Evolutionary conservation across 805 yeast species (phyloP).

Genomic region (Hermanozyma aechmeae): DNA sequence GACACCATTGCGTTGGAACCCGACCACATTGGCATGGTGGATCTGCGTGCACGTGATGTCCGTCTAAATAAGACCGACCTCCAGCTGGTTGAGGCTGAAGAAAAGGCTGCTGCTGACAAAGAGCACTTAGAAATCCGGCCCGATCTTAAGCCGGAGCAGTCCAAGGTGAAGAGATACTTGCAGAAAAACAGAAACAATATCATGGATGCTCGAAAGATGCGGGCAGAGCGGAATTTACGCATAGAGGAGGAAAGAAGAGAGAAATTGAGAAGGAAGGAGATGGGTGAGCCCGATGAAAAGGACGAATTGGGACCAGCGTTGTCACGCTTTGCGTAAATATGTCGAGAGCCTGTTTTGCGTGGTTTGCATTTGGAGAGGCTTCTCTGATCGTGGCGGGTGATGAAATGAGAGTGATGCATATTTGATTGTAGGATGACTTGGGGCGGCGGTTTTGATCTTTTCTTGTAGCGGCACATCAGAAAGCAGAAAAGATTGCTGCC

Average conservation of each 20-base stretch:
- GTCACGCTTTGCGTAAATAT: slow-evolving; percentile 10
- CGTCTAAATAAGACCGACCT: slow-evolving; percentile 58
- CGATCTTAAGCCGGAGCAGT: slow-evolving; percentile 68
- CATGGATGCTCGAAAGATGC: slow-evolving; percentile 72
- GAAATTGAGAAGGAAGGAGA: slow-evolving; percentile 14
- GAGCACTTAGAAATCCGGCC: slow-evolving; percentile 55
- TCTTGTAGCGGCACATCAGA: too few relatives aligned
- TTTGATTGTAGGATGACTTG: too few relatives aligned
- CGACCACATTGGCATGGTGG: slow-evolving; percentile 73
- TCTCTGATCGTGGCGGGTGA: too few relatives aligned
- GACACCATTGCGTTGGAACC: slow-evolving; percentile 93
- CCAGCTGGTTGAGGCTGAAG: slow-evolving; percentile 26
- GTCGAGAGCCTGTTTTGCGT: too few relatives aligned
- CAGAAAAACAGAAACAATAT: slow-evolving; percentile 82
- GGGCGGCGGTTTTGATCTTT: too few relatives aligned
- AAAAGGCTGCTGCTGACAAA: slow-evolving; percentile 24
- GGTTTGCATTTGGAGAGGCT: too few relatives aligned
- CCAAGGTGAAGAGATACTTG: slow-evolving; percentile 69
- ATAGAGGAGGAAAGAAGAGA: slow-evolving; percentile 66
- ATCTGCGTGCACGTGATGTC: slow-evolving; percentile 51
- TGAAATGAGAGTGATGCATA: too few relatives aligned
- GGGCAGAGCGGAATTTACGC: slow-evolving; percentile 65
- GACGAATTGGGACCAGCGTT: slow-evolving; percentile 12
- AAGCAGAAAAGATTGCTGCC: too few relatives aligned
- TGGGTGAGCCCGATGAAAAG: slow-evolving; percentile 11